Base-by-base conservation (phyloP, 1,284 basidiomycete species). In the Xerocomus cyaneibrunnescens region DNA sequence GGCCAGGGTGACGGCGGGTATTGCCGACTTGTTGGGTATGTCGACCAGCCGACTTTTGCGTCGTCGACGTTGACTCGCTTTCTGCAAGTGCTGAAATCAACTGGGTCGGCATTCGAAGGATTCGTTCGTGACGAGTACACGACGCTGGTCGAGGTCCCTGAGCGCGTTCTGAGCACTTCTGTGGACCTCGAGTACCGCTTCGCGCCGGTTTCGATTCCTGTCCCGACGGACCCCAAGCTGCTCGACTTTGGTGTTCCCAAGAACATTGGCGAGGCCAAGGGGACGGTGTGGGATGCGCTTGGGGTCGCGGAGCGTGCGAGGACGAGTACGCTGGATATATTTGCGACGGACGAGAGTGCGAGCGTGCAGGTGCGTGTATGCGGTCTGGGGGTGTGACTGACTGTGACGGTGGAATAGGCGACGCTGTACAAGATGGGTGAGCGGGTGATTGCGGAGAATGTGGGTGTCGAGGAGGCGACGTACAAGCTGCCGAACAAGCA, bases 401-500 rank as follows among this genome's bases (percentile, higher is more conserved):
- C 31, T 50, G 44, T 36, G 30, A 55, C 14, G 28, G 35, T 9
- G 22, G 16, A 5, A 47, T 62, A 93, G 85, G 93, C 94, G 13
- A 96, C 93, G 40, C 76, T 95, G 52, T 97, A 88, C 80, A 90
- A 89, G 71, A 97, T 97, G 84, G 89, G 80, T 1, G 80, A 89
- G 59, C 77, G 78, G 7, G 79, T 97, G 55, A 73, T 96, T 27
- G 70, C 70, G 7, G 80, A 87, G 65, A 89, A 92, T 66, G 67
- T 68, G 21, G 76, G 76, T 4, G 78, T 97, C 19, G 66, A 77
- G 42, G 72, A 72, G 9, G 87, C 92, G 35, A 77, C 79, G 25
- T 97, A 95, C 72, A 74, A 76, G 44, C 77, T 97, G 27, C 95
- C 95, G 9, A 98, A 98, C 80, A 95, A 94, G 74, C 94, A 96